These are phyloP conservation scores for Mycena belliarum DNA, from an alignment of 768 basidiomycete genomes.

Conservation along the genomic window DNA sequence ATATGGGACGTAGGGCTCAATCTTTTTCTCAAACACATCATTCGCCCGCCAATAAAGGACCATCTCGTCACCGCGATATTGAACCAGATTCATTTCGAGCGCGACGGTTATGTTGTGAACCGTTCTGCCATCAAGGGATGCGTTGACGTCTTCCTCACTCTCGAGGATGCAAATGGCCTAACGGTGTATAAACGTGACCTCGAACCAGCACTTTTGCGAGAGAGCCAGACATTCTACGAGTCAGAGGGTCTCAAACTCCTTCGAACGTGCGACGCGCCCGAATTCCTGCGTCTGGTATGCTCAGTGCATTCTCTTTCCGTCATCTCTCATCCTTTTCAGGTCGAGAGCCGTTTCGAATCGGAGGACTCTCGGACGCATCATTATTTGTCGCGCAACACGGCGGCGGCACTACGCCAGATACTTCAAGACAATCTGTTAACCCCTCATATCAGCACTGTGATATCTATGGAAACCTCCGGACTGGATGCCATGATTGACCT, in stretches of 20 bases:
- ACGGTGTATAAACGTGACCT: slow-evolving; percentile 83
- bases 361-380: slow-evolving; percentile 85
- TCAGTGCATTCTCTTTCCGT: slow-evolving; percentile 15
- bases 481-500: slow-evolving; percentile 85
- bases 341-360: slow-evolving; percentile 75
- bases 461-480: slow-evolving; percentile 82
- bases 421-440: slow-evolving; percentile 78
- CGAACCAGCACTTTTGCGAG: slow-evolving; percentile 77
- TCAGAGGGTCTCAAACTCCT: slow-evolving; percentile 72
- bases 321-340: slow-evolving; percentile 44
- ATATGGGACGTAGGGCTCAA: slow-evolving; percentile 81
- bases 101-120: slow-evolving; percentile 88
- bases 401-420: slow-evolving; percentile 66
- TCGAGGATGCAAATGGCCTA: slow-evolving; percentile 52
- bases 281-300: slow-evolving; percentile 80
- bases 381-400: slow-evolving; percentile 80
- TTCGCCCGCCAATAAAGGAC: slow-evolving; percentile 77
- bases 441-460: slow-evolving; percentile 71
- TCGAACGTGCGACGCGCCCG: slow-evolving; percentile 74
- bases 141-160: slow-evolving; percentile 78
- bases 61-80: slow-evolving; percentile 84
- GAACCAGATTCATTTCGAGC: slow-evolving; percentile 85
- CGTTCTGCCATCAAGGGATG: slow-evolving; percentile 90
- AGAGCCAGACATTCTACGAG: slow-evolving; percentile 79
- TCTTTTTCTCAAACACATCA: slow-evolving; percentile 82